Evolutionary conservation across 768 basidiomycete species (phyloP).

Genomic region (Naganishia onofrii): DNA sequence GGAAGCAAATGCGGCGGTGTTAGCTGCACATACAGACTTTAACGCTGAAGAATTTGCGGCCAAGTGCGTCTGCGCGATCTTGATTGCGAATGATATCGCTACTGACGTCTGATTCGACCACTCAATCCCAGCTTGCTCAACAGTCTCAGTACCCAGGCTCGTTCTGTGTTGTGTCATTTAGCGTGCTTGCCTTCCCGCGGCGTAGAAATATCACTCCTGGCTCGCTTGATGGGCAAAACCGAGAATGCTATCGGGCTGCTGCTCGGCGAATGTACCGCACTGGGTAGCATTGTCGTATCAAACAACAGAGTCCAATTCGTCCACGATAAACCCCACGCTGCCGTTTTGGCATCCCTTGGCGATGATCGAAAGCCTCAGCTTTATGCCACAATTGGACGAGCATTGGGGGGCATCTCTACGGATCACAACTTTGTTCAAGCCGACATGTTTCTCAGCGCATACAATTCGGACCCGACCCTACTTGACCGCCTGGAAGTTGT

Average conservation of each 20-base stretch:
- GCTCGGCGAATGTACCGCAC: conserved; percentile 4
- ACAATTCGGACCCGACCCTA: background rate
- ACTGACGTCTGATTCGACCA: background rate
- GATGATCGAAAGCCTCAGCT: background rate
- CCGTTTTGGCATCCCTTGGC: conserved; percentile 9
- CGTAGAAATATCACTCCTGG: conserved; percentile 20
- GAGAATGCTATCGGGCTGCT: background rate
- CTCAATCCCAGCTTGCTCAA: background rate
- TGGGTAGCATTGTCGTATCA: conserved; percentile 6
- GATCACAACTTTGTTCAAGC: conserved; percentile 14
- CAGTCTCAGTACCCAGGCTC: conserved; percentile 12
- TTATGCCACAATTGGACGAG: background rate
- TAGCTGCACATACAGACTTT: background rate
- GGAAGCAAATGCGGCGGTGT: conserved; percentile 2
- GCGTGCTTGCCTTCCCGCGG: conserved; percentile 40
- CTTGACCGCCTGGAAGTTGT: background rate
- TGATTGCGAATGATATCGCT: no score
- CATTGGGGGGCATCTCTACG: conserved; percentile 7
- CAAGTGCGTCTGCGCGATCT: background rate
- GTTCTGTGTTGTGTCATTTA: conserved; percentile 31
- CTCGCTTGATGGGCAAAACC: conserved; percentile 1
- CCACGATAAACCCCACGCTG: conserved; percentile 38
- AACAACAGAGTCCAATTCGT: conserved; percentile 34
- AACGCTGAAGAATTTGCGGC: conserved; percentile 19
- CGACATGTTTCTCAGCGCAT: conserved; percentile 18